Conservation (phyloP, 306 rosid species). For the Citrullus amarus region DNA sequence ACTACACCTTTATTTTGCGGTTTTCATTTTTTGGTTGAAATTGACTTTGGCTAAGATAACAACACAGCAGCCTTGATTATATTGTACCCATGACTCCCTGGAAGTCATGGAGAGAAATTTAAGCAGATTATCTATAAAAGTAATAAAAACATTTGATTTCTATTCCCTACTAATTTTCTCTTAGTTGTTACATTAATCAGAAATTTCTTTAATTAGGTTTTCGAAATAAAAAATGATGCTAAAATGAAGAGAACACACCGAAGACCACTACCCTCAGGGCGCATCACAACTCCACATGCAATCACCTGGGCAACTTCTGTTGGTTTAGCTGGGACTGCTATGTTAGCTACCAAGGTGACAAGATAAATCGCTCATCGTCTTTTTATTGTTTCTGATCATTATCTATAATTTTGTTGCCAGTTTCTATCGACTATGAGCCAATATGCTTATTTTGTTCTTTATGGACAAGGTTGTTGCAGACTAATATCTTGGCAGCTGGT, state of each 20-base stretch:
- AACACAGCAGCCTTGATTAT: not conserved
- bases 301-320: slow-evolving; percentile 56
- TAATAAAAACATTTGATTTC: not conserved
- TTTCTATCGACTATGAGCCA: slow-evolving; percentile 3
- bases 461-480: slow-evolving; percentile 83
- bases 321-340: slow-evolving; percentile 69
- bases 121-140: not conserved
- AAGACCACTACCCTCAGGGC: slow-evolving; percentile 90
- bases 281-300: slow-evolving; percentile 72
- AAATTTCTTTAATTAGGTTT: slow-evolving; percentile 32
- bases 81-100: not conserved
- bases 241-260: slow-evolving; percentile 74
- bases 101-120: not conserved
- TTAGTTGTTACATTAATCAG: not conserved
- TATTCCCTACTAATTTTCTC: not conserved
- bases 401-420: not conserved
- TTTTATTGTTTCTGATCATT: slow-evolving; percentile 1
- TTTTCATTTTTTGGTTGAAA: not conserved
- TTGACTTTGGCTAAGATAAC: not conserved
- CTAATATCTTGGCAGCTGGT: slow-evolving; percentile 96
- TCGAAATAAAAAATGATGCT: slow-evolving; percentile 71
- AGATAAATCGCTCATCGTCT: slow-evolving; percentile 14
- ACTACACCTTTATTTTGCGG: not conserved
- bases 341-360: slow-evolving; percentile 70
- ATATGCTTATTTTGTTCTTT: slow-evolving; percentile 37